Base-by-base conservation (phyloP, 2,329 filamentous ascomycete species). In the Aureobasidium zeae region DNA sequence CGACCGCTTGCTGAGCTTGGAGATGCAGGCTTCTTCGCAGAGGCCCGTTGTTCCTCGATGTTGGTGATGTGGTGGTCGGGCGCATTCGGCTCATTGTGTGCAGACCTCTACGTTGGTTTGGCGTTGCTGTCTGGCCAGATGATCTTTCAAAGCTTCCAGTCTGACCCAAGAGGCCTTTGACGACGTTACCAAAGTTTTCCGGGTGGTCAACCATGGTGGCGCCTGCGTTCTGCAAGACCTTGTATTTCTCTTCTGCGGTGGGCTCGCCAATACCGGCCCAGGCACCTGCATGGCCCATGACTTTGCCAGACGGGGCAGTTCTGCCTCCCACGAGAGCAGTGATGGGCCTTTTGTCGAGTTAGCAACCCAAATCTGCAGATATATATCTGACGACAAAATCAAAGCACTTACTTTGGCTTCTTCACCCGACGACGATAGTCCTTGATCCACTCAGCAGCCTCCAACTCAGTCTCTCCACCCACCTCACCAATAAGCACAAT, bases 271-370 rank as follows among this genome's bases (percentile, higher is more conserved):
- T 71, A 1, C 77, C 71, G 42, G 71, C 69, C 68, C 83, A 85
- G 11, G 84, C 84, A 31, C 84, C 84, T 8, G 83, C 81, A 58
- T 89, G 84, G 8, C 84, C 84, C 82, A 88, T 87, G 31, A 86
- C 72, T 16, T 74, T 72, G 11, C 78, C 78, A 12, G 68, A 65
- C 5, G 73, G 71, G n/a, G 79, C 79, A 49, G 76, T 64, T 35
- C 79, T 64, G 4, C 84, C 83, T 21, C 75, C 82, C 20, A 88
- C 69, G 5, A 86, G 66, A 34, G 79, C 83, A 55, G 81, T 77
- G 32, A 88, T 83, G 0, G 84, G 83, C 53, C 77, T 81, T 47
- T 21, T 1, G 19, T 39, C 58, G 39, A 60, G 50, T 39, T 31
- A 48, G 48, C 30, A 31, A 3, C 10, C 11, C 2, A n/a, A 2